phyloP scores from a whole-genome alignment of 306 rosid genomes.

The Fagus sylvatica region DNA sequence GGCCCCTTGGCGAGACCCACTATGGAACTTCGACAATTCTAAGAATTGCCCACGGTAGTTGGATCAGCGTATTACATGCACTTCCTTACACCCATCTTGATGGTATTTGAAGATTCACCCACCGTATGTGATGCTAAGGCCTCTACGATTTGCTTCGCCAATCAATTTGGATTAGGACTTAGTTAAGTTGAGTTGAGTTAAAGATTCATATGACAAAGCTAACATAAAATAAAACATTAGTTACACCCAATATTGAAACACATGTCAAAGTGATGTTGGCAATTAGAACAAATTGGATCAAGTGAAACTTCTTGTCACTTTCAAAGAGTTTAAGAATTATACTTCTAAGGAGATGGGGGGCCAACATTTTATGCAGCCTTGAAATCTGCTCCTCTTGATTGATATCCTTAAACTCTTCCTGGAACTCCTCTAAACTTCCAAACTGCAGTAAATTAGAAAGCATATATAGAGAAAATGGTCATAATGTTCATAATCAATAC shows the following conservation, averaged over 20 bases:
- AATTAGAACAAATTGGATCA: conserved; percentile 17
- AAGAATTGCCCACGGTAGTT: too few relatives aligned
- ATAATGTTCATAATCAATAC: conserved; percentile 23
- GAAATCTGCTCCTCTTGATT: conserved; percentile 98
- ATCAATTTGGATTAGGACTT: neutral
- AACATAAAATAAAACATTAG: conserved; percentile 15
- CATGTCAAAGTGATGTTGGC: conserved; percentile 1
- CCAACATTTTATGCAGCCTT: conserved; percentile 96
- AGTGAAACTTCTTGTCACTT: neutral
- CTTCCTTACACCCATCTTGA: too few relatives aligned
- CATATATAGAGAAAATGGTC: conserved; percentile 24
- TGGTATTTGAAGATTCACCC: too few relatives aligned
- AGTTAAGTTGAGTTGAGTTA: neutral
- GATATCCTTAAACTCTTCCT: conserved; percentile 95
- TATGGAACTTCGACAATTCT: too few relatives aligned
- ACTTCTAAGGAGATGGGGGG: conserved; percentile 97
- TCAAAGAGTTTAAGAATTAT: conserved; percentile 40
- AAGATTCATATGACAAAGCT: conserved; percentile 11
- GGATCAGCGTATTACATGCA: too few relatives aligned
- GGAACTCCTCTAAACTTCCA: conserved; percentile 96
- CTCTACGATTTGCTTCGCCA: neutral
- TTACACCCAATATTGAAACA: neutral
- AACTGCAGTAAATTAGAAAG: conserved; percentile 54
- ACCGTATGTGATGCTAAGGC: too few relatives aligned
- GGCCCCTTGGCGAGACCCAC: too few relatives aligned